A percentile compares a stretch with the other conserved stretches of the same genome.
Evolutionary conservation across 768 basidiomycete genomes (phyloP).

Genomic region (Termitomyces sp.): DNA sequence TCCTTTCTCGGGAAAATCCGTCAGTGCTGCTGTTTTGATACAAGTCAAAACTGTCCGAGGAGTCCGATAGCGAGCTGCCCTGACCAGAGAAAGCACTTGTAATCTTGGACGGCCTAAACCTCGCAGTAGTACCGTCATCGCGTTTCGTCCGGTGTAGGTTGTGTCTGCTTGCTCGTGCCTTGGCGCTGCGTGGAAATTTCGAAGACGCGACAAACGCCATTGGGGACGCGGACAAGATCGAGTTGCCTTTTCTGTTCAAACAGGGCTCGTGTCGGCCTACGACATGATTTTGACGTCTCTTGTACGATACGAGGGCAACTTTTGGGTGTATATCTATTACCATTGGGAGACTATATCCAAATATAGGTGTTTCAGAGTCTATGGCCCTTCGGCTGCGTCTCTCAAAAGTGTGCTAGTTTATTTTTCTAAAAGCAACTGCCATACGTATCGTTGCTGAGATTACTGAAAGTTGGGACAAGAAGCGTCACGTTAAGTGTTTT

Average conservation of each 20-base stretch:
- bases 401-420: neutral
- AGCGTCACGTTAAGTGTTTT: slow-evolving; percentile 28
- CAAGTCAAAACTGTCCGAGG: too few relatives aligned
- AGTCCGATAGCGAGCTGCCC: too few relatives aligned
- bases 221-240: slow-evolving; percentile 17
- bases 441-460: slow-evolving; percentile 18
- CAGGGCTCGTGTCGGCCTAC: slow-evolving; percentile 24
- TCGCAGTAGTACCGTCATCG: neutral
- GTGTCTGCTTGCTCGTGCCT: slow-evolving; percentile 8
- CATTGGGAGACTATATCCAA: slow-evolving; percentile 29
- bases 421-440: slow-evolving; percentile 12
- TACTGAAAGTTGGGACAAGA: slow-evolving; percentile 18
- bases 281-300: slow-evolving; percentile 31
- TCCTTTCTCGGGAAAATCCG: too few relatives aligned
- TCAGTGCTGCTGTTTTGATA: too few relatives aligned
- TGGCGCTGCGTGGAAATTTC: slow-evolving; percentile 6
- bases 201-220: slow-evolving; percentile 14
- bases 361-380: slow-evolving; percentile 10
- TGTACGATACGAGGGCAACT: slow-evolving; percentile 24
- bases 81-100: neutral
- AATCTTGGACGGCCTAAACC: neutral
- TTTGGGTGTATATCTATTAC: slow-evolving; percentile 27
- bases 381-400: neutral
- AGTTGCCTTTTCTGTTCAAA: slow-evolving; percentile 17
- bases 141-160: slow-evolving; percentile 9